Evolutionary conservation across 306 rosid species (phyloP).

Genomic region (Trifolium fragiferum): DNA sequence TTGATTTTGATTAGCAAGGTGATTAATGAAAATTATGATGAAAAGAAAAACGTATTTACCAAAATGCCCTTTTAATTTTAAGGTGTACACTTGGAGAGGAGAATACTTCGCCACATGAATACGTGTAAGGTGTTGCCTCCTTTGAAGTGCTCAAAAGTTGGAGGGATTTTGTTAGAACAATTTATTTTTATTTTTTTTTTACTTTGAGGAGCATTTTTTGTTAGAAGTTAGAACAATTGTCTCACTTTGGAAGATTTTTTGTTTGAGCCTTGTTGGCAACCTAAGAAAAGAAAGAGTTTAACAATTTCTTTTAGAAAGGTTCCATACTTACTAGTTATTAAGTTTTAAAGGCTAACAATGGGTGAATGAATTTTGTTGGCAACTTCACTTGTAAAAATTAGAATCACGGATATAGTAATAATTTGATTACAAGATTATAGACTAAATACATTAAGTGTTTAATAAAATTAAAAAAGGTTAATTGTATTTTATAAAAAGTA

Average conservation of each 20-base stretch:
- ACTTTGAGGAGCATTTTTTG: too few species aligned
- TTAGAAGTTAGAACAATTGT: too few species aligned
- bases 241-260: too few species aligned
- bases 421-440: too few species aligned
- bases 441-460: too few species aligned
- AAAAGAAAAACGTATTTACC: conserved; percentile 39
- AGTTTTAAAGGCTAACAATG: not conserved
- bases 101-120: conserved; percentile 62
- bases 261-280: too few species aligned
- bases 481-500: too few species aligned
- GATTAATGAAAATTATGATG: conserved; percentile 35
- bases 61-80: conserved; percentile 42
- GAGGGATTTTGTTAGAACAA: too few species aligned
- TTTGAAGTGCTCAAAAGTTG: conserved; percentile 41
- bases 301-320: not conserved
- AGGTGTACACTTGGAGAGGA: conserved; percentile 60
- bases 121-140: conserved; percentile 54
- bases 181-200: too few species aligned
- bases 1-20: conserved; percentile 3
- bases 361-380: not conserved
- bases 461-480: too few species aligned
- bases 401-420: not conserved
- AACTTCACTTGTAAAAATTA: not conserved
- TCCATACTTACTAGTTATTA: not conserved
- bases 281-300: conserved; percentile 24